Evolutionary conservation across 1,284 basidiomycete genomes (phyloP).

Genomic region (Stygiomarasmius scandens): DNA sequence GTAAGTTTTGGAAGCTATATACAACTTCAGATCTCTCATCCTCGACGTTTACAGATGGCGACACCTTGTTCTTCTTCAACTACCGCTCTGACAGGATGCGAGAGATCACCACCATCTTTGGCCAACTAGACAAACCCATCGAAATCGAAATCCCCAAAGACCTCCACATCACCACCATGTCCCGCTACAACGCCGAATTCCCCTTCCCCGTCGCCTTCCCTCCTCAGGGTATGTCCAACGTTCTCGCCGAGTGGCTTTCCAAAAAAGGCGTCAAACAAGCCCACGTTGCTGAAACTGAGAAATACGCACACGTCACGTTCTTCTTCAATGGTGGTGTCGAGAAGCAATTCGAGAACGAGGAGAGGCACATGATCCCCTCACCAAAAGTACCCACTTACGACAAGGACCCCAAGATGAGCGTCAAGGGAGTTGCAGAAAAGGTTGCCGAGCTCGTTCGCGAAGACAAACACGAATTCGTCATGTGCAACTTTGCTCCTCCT

Average conservation of each 20-base stretch:
- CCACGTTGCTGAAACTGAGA: constrained; percentile 92
- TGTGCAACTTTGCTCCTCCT: constrained; percentile 95
- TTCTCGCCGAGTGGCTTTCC: constrained; percentile 86
- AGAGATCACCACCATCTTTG: constrained; percentile 82
- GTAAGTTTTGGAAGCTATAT: constrained; percentile 35
- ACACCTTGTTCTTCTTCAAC: constrained; percentile 93
- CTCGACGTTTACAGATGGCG: constrained; percentile 44
- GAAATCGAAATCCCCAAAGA: constrained; percentile 83
- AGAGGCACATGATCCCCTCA: constrained; percentile 85
- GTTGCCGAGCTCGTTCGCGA: constrained; percentile 81
- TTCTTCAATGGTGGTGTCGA: constrained; percentile 96
- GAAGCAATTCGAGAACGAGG: constrained; percentile 84
- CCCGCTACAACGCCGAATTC: constrained; percentile 88
- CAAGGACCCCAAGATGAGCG: constrained; percentile 85
- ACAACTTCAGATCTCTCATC: no score
- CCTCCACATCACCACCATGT: constrained; percentile 88
- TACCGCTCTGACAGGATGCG: constrained; percentile 94
- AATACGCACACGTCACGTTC: constrained; percentile 95
- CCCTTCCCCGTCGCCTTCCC: constrained; percentile 88
- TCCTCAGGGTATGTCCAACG: constrained; percentile 88
- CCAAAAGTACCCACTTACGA: constrained; percentile 92
- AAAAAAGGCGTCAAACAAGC: constrained; percentile 81
- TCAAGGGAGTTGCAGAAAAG: constrained; percentile 83
- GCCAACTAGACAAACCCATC: constrained; percentile 80
- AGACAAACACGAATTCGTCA: constrained; percentile 80